Base-by-base conservation (phyloP, 345 rosid genomes). In the Zanthoxylum bungeanum region DNA sequence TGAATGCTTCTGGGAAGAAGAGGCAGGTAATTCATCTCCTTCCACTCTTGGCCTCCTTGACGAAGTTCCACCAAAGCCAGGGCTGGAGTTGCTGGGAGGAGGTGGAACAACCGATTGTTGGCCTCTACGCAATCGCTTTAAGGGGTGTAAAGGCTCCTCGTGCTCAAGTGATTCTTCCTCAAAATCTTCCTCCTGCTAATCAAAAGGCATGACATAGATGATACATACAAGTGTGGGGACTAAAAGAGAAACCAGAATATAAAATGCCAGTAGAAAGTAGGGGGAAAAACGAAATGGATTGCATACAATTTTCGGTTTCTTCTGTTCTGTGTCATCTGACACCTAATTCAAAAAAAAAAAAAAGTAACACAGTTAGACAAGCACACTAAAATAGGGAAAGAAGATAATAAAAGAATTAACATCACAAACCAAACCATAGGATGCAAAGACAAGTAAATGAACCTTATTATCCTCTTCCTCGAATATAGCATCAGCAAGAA, bases 401-500 rank as follows among this genome's bases (percentile, higher is more conserved):
- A 55, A 34, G 17, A 14, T 37, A 27, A 11, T 30, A 27, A 56
- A 44, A 42, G 72, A 27, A 50, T 25, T 14, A 19, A 60, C 10
- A 56, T 22, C 58, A 78, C 22, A 74, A 66, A 64, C 5, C 22
- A 16, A 73, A 62, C 42, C 34, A 27, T 21, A 8, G 14, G 21
- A 27, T 22, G 46, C 9, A 62, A 17, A 55, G 37, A 42, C 28
- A 8, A 21, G 34, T 58, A 69, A n/a, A 60, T 69, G 68, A 67
- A 92, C 99, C 93, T 85, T 66, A 53, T 69, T 42, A 14, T 95
- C 97, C 70, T 93, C 90, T 22, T 71, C 80, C 0, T 96, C 99
- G 37, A 93, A 91, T 56, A 96, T 89, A 44, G 98, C 96, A 81
- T 96, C 99, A 24, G 85, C 91, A 44, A 96, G 91, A 78, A 64